phyloP scores from a whole-genome alignment of 805 yeast genomes.

The Scheffersomyces ergatensis region DNA sequence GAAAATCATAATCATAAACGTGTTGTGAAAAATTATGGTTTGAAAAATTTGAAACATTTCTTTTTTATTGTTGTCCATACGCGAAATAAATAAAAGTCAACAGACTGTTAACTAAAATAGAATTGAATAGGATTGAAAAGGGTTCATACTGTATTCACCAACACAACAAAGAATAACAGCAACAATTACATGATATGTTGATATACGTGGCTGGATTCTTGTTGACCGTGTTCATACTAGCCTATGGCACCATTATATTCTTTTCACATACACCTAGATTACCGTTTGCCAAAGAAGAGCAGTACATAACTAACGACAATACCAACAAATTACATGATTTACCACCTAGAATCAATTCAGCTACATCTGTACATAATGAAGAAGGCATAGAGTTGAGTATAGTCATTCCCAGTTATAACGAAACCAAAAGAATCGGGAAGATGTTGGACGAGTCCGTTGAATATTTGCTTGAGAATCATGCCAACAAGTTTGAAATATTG shows the following conservation, averaged over 20 bases:
- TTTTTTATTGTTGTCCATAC: not conserved
- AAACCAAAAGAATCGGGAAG: slow-evolving; percentile 62
- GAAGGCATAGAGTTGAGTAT: slow-evolving; percentile 61
- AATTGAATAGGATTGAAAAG: too few species aligned
- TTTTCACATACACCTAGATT: slow-evolving; percentile 66
- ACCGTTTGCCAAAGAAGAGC: slow-evolving; percentile 51
- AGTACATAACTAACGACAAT: slow-evolving; percentile 49
- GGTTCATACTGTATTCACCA: too few species aligned
- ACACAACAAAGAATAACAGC: too few species aligned
- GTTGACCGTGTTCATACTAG: not conserved
- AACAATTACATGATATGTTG: slow-evolving; percentile 1
- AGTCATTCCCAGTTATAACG: slow-evolving; percentile 93
- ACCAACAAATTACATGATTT: slow-evolving; percentile 23
- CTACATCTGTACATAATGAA: slow-evolving; percentile 11
- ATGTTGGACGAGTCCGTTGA: slow-evolving; percentile 73
- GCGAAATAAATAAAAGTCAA: too few species aligned
- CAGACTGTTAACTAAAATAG: too few species aligned
- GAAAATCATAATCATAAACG: too few species aligned
- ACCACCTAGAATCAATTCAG: slow-evolving; percentile 29
- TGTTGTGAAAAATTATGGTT: too few species aligned
- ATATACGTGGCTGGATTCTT: slow-evolving; percentile 1
- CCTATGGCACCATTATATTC: slow-evolving; percentile 22
- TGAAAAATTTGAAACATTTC: not conserved
- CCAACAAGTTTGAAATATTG: slow-evolving; percentile 63
- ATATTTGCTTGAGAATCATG: slow-evolving; percentile 41